phyloP scores from a whole-genome alignment of 352 stramenopile genomes.

The Pythium apleroticum region DNA sequence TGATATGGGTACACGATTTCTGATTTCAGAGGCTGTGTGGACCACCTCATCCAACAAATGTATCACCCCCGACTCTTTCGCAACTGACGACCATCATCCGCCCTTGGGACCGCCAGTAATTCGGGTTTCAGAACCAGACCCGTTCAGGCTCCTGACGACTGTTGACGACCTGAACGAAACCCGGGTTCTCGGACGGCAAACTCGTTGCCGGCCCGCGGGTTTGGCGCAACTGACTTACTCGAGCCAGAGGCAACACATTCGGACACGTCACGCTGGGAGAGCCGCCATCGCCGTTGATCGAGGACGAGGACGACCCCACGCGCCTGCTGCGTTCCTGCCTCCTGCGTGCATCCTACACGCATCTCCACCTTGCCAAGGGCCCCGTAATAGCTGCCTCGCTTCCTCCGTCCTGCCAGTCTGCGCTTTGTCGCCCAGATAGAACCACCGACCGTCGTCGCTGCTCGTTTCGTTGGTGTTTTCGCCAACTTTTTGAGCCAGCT shows the following conservation, averaged over 20 bases:
- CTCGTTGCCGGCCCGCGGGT: neutral
- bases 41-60: neutral
- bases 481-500: conserved; percentile 10
- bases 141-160: too few species aligned
- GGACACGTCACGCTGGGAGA: conserved; percentile 8
- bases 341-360: neutral
- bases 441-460: conserved; percentile 3
- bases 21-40: neutral
- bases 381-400: neutral
- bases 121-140: neutral
- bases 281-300: conserved; percentile 3
- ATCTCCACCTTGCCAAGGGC: neutral
- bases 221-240: conserved; percentile 17
- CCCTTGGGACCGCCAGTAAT: neutral
- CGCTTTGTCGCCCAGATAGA: conserved; percentile 8
- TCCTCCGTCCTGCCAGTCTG: neutral
- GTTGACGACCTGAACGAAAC: too few species aligned
- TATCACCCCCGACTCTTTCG: neutral
- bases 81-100: neutral
- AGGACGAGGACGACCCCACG: conserved; percentile 7
- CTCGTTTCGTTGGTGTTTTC: conserved; percentile 2
- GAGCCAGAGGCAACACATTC: conserved; percentile 11
- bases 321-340: neutral
- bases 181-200: neutral
- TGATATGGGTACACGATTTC: conserved; percentile 3